phyloP scores from a whole-genome alignment of 164 flowering plant species.

The Aristolochia californica region DNA sequence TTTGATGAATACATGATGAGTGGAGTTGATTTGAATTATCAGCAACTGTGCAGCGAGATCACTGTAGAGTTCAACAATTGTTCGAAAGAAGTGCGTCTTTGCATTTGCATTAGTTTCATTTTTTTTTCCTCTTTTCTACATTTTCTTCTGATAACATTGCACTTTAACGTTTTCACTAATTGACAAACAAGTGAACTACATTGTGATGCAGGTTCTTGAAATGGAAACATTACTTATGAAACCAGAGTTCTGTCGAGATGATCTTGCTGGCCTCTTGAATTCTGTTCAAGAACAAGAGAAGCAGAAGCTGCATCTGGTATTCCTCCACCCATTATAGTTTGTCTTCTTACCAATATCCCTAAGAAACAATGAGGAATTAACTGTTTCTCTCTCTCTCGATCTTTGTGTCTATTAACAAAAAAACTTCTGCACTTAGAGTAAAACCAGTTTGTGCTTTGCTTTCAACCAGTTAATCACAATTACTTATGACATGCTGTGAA shows the following conservation, averaged over 20 bases:
- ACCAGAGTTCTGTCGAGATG: conserved; percentile 51
- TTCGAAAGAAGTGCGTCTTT: conserved; percentile 62
- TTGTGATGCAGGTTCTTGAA: conserved; percentile 51
- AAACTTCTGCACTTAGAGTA: too few species aligned
- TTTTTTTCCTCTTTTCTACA: background rate
- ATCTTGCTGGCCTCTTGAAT: conserved; percentile 60
- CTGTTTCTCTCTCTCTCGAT: too few species aligned
- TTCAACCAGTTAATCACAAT: too few species aligned
- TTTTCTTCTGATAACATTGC: background rate
- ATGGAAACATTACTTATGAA: conserved; percentile 47
- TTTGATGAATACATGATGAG: conserved; percentile 70
- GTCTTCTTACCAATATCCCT: background rate
- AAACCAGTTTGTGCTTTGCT: too few species aligned
- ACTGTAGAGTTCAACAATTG: conserved; percentile 78
- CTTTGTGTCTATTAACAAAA: too few species aligned
- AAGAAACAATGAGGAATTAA: too few species aligned
- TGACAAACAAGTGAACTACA: background rate
- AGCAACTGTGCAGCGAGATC: conserved; percentile 75
- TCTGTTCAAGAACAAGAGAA: conserved; percentile 83
- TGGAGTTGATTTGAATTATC: conserved; percentile 62
- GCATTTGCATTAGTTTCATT: background rate
- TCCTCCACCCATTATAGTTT: background rate
- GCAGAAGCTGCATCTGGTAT: conserved; percentile 77
- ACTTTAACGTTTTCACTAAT: background rate
- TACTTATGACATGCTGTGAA: too few species aligned